Evolutionary conservation across 23 red algal genomes (phyloP), one percentile per base, ranked within the genome.

Genomic region (Agarophyton chilense): DNA sequence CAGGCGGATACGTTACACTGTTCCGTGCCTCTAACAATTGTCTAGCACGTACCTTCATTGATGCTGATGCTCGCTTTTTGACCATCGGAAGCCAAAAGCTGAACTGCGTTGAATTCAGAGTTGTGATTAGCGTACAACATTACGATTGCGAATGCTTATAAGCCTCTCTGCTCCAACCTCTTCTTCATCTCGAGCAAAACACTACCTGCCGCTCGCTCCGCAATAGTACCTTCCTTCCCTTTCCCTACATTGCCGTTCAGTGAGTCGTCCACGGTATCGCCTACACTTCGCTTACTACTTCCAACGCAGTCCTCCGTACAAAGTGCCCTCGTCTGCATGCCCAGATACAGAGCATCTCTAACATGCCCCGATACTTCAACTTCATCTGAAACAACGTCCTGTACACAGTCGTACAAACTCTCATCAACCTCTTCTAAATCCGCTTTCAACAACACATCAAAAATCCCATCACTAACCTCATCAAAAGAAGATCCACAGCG

Each of bases 261-360:
- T 18, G 33, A 26, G 8, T 35, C 31, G 32, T 65, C 60, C 60
- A 65, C 35, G 2, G 26, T 11, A 4, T 36, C 31, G 12, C 0
- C 9, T 31, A 13, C 68, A 74, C 25, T 74, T 33, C 24, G 40
- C 43, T 24, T 18, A 74, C 24, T 28, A 24, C 22, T 32, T 16
- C 68, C 68, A 47, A 17, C 40, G 41, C 68, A 74, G 40, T 47
- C 40, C 3, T 74, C 41, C 2, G 33, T 74, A 47, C 68, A 74
- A 40, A 74, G 21, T 28, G 68, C 68, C 43, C 68, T 46, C 38
- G 68, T 29, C 24, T 74, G 21, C 68, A 74, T 43, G 4, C 68
- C 68, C 9, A 74, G 68, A 47, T 74, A 74, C 25, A 74, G 21
- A 74, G 68, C 68, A 47, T 74, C 68, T 38, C 68, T 74, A 21